Percentiles rank a stretch among this genome's conserved stretches.
These are phyloP conservation scores for Polygonum maritimum DNA, from an alignment of 148 eudicot species.

Conservation along the genomic window DNA sequence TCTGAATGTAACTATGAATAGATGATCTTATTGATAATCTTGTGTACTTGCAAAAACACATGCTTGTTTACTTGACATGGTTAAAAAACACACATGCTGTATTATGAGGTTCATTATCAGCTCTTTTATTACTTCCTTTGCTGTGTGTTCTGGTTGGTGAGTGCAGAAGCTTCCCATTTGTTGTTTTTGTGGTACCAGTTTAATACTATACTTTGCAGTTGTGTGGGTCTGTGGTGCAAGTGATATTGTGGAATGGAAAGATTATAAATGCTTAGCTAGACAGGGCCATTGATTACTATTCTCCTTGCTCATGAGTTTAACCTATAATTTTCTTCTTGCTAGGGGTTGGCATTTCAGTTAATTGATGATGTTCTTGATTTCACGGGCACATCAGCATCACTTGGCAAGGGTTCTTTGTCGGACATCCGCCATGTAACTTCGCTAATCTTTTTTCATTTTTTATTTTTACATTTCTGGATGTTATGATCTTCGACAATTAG, in stretches of 20 bases:
- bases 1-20: background rate
- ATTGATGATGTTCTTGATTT: conserved; percentile 94
- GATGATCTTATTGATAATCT: background rate
- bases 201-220: background rate
- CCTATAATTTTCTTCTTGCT: conserved; percentile 4
- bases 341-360: conserved; percentile 91
- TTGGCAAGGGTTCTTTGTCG: conserved; percentile 89
- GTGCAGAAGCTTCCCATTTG: background rate
- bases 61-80: too few species aligned
- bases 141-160: background rate
- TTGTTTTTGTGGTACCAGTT: background rate
- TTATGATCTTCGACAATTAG: background rate
- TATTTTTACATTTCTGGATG: background rate
- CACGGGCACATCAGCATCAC: conserved; percentile 86
- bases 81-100: background rate
- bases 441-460: background rate
- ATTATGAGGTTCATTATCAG: too few species aligned
- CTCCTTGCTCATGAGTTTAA: background rate
- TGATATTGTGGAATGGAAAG: background rate
- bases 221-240: background rate
- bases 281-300: background rate
- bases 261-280: background rate
- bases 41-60: background rate
- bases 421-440: conserved; percentile 81
- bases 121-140: background rate